Evolutionary conservation across 345 rosid species (phyloP).

Genomic region (Lepidium sativum): DNA sequence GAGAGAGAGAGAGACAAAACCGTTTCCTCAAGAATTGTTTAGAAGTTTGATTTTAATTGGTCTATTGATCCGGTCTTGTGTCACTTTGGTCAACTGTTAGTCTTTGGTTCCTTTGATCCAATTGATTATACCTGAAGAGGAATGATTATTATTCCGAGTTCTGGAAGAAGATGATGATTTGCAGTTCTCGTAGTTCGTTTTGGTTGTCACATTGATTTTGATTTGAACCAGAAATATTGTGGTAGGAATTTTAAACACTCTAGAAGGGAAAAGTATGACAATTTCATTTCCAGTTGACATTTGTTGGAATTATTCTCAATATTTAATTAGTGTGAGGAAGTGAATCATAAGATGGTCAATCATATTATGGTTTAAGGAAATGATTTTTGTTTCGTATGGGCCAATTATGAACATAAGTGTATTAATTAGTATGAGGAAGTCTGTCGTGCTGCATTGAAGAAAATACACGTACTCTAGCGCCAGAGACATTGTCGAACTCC

Average conservation of each 20-base stretch:
- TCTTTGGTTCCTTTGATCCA: background rate
- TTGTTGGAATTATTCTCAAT: background rate
- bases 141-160: background rate
- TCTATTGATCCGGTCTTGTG: background rate
- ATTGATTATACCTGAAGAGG: background rate
- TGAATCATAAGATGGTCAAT: too few species aligned
- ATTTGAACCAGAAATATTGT: background rate
- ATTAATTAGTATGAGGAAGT: too few species aligned
- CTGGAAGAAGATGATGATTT: background rate
- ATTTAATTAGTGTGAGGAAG: too few species aligned
- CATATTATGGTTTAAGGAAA: too few species aligned
- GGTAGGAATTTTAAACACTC: background rate
- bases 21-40: background rate
- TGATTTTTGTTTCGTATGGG: too few species aligned
- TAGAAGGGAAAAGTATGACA: background rate
- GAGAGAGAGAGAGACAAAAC: too few species aligned
- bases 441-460: too few species aligned
- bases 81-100: background rate
- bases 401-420: too few species aligned
- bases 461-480: slow-evolving; percentile 56
- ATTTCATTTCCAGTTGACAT: background rate
- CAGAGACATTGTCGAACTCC: slow-evolving; percentile 96
- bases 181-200: background rate
- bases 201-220: background rate
- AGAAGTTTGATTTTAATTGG: background rate